Evolutionary conservation across 1,284 basidiomycete species (phyloP).

Genomic region (Cryptococcus sp.): DNA sequence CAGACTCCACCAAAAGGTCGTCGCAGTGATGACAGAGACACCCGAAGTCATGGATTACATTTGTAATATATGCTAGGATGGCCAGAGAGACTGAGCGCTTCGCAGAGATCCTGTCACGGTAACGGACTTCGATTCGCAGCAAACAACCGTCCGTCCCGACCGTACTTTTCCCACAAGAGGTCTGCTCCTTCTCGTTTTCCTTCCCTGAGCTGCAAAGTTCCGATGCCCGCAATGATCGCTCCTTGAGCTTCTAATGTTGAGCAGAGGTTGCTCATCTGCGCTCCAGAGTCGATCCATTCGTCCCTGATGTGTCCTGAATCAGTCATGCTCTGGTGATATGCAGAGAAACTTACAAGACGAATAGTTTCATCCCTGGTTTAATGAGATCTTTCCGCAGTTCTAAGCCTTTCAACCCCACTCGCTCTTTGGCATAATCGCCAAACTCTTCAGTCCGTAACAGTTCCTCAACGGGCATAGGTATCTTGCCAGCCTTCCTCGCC

Average conservation of each 20-base stretch:
- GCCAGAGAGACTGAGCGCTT: too few relatives aligned
- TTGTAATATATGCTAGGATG: too few relatives aligned
- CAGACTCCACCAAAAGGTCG: too few relatives aligned
- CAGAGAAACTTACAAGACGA: slow-evolving; percentile 15
- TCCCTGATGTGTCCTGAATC: slow-evolving; percentile 5
- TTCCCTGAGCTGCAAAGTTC: slow-evolving; percentile 12
- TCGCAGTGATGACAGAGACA: too few relatives aligned
- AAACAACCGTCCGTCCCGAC: slow-evolving; percentile 6
- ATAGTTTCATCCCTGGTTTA: slow-evolving; percentile 13
- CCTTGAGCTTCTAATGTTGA: slow-evolving; percentile 8
- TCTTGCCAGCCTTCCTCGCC: slow-evolving; percentile 17
- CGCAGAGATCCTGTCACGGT: too few relatives aligned
- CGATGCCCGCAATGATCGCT: slow-evolving; percentile 13
- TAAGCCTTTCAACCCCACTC: slow-evolving; percentile 11
- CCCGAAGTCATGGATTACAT: too few relatives aligned
- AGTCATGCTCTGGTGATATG: background rate
- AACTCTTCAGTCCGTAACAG: slow-evolving; percentile 1
- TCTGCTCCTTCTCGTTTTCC: slow-evolving; percentile 10
- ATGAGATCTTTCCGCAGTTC: slow-evolving; percentile 17
- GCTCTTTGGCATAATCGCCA: slow-evolving; percentile 6
- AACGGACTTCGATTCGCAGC: slow-evolving; percentile 11
- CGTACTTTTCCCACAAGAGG: slow-evolving; percentile 8
- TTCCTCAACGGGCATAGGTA: slow-evolving; percentile 9
- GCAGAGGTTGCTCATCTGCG: slow-evolving; percentile 11
- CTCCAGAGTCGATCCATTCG: slow-evolving; percentile 23